phyloP scores from a whole-genome alignment of 2,329 filamentous ascomycete species.

The Blumeriella jaapii region DNA sequence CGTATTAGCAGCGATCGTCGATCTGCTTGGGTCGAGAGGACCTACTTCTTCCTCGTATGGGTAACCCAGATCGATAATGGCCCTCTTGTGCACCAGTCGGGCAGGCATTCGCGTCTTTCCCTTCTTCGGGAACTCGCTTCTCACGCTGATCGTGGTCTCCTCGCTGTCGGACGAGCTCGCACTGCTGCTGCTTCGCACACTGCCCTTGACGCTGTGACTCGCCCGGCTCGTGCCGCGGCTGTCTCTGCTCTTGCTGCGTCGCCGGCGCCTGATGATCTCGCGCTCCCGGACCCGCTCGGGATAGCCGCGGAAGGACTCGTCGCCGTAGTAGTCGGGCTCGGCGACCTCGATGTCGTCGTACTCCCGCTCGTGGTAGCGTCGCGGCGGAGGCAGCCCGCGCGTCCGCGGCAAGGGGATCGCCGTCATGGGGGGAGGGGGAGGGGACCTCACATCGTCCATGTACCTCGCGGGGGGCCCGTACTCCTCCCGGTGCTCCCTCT shows the following conservation, averaged over 20 bases:
- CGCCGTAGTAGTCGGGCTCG: slow-evolving; percentile 57
- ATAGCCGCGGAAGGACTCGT: slow-evolving; percentile 58
- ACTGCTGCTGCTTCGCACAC: slow-evolving; percentile 30
- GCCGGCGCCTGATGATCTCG: slow-evolving; percentile 41
- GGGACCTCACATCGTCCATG: slow-evolving; percentile 35
- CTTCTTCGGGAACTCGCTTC: slow-evolving; percentile 61
- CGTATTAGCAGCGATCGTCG: slow-evolving; percentile 27
- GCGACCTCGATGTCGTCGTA: slow-evolving; percentile 56
- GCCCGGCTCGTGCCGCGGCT: slow-evolving; percentile 19
- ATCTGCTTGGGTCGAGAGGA: slow-evolving; percentile 2
- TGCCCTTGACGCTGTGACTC: slow-evolving; percentile 18
- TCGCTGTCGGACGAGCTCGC: slow-evolving; percentile 34
- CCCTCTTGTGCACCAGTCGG: slow-evolving; percentile 66
- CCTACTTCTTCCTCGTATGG: slow-evolving; percentile 76
- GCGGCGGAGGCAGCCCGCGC: slow-evolving; percentile 46
- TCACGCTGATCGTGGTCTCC: slow-evolving; percentile 36
- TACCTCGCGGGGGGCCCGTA: slow-evolving; percentile 48
- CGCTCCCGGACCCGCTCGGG: slow-evolving; percentile 49
- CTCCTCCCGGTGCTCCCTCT: slow-evolving; percentile 35
- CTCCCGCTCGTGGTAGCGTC: slow-evolving; percentile 43
- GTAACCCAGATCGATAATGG: slow-evolving; percentile 75
- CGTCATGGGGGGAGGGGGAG: slow-evolving; percentile 30
- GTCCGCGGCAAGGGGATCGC: slow-evolving; percentile 61
- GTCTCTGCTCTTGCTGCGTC: slow-evolving; percentile 20
- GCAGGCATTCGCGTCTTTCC: slow-evolving; percentile 84